Base-by-base conservation (phyloP, 1,284 basidiomycete species). In the Moesziomyces sp. region DNA sequence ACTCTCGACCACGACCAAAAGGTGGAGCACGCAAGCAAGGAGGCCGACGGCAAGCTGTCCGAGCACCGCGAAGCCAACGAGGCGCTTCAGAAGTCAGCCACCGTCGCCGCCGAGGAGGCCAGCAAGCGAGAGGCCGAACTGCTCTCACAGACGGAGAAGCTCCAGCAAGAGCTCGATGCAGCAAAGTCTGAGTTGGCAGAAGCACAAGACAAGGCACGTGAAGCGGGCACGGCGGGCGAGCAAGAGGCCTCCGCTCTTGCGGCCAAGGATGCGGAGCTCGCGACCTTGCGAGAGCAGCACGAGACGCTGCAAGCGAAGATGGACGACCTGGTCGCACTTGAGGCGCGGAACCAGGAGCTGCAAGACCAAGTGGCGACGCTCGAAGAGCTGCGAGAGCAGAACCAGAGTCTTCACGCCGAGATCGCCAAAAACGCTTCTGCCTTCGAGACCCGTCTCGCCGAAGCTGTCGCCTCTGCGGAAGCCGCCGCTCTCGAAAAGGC, bases 381-480 rank as follows among this genome's bases (percentile, higher is more conserved):
- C 16, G 47, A 21, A 4, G 54, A 59, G 21, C 40, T 58, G 35
- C 46, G 60, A 46, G 40, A 53, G 45, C 50, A 45, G 40, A 54
- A 56, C 44, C 47, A 44, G 13, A 47, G 63, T 16, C 48, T 68
- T 21, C 56, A 54, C 10, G 40, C 19, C 9, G 45, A 59, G 40
- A 66, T 67, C 33, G 63, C 63, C 35, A 35, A 45, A 42, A 59
- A 63, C 30, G 44, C 60, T 10, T 45, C 58, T 21, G 51, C 49
- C 9, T 60, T 65, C 52, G 56, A 73, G 19, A 44, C 46, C 3
- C 45, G 46, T 14, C 52, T 73, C 28, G 70, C 64, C 26, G 69
- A 76, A 42, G 74, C 74, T n/a, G 65, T 72, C n/a, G 74, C 69
- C 19, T 55, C 74, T 14, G 74, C 74, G 8, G 69, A 76, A 35